Conservation (phyloP, 768 basidiomycete genomes). For the Tremella mesenterica region DNA sequence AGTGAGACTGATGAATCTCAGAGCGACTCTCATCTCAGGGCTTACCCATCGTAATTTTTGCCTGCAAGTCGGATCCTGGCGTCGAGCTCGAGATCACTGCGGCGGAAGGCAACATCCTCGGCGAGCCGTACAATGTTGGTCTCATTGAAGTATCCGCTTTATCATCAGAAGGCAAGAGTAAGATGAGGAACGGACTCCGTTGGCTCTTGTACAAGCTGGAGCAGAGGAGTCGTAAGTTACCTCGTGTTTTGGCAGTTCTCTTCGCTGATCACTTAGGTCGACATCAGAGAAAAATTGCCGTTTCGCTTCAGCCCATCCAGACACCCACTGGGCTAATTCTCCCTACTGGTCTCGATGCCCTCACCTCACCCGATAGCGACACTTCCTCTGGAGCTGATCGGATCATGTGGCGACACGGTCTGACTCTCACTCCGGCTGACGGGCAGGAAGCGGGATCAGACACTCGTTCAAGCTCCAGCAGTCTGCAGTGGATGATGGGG, state of each 20-base stretch:
- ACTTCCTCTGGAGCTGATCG: slow-evolving; percentile 20
- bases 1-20: background rate
- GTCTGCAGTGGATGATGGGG: slow-evolving; percentile 25
- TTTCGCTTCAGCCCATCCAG: background rate
- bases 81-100: slow-evolving; percentile 34
- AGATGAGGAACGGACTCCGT: slow-evolving; percentile 53
- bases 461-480: slow-evolving; percentile 16
- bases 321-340: background rate
- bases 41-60: slow-evolving; percentile 64
- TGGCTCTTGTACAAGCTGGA: slow-evolving; percentile 40
- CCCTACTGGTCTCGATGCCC: slow-evolving; percentile 3
- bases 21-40: slow-evolving; percentile 49
- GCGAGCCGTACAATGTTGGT: slow-evolving; percentile 62
- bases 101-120: slow-evolving; percentile 46
- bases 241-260: background rate
- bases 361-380: slow-evolving; percentile 19
- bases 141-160: slow-evolving; percentile 63
- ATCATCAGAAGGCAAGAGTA: slow-evolving; percentile 56
- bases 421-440: background rate
- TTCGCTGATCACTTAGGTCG: background rate
- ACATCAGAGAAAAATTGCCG: background rate
- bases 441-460: slow-evolving; percentile 10
- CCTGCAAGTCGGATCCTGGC: slow-evolving; percentile 73
- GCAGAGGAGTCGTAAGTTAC: slow-evolving; percentile 27
- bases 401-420: slow-evolving; percentile 21